Percentiles rank a stretch among this genome's conserved stretches.
phyloP scores from a whole-genome alignment of 306 rosid species.

The Glycine soja region DNA sequence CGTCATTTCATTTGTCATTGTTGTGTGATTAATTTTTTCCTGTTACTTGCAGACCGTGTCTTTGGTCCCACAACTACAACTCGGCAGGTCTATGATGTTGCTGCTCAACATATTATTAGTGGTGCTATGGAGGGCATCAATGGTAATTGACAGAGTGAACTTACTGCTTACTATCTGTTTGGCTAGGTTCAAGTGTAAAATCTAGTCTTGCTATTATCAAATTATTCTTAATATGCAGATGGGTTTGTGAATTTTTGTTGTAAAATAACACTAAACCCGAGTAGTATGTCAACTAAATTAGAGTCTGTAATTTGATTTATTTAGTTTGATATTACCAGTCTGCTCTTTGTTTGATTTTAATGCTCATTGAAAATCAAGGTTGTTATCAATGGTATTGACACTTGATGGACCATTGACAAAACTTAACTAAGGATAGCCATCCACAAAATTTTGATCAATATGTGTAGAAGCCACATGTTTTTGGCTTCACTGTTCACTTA shows the following conservation, averaged over 20 bases:
- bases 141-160: constrained; percentile 21
- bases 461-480: constrained; percentile 15
- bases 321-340: constrained; percentile 22
- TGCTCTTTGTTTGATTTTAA: neutral
- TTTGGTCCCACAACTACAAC: constrained; percentile 35
- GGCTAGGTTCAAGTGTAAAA: neutral
- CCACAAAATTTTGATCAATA: constrained; percentile 17
- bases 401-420: constrained; percentile 3
- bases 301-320: constrained; percentile 20
- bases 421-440: neutral
- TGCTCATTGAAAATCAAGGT: constrained; percentile 20
- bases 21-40: neutral
- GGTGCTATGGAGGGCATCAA: constrained; percentile 31
- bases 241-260: constrained; percentile 2
- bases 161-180: neutral
- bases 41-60: constrained; percentile 7
- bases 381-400: constrained; percentile 20
- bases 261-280: constrained; percentile 25
- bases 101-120: constrained; percentile 29
- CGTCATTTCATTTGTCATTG: neutral
- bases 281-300: neutral
- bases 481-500: constrained; percentile 40
- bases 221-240: constrained; percentile 26
- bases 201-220: neutral
- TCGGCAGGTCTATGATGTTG: constrained; percentile 28